Evolutionary conservation across 2,329 filamentous ascomycete species (phyloP), one percentile per base, ranked within the genome.

Genomic region (Cadophora sp.): DNA sequence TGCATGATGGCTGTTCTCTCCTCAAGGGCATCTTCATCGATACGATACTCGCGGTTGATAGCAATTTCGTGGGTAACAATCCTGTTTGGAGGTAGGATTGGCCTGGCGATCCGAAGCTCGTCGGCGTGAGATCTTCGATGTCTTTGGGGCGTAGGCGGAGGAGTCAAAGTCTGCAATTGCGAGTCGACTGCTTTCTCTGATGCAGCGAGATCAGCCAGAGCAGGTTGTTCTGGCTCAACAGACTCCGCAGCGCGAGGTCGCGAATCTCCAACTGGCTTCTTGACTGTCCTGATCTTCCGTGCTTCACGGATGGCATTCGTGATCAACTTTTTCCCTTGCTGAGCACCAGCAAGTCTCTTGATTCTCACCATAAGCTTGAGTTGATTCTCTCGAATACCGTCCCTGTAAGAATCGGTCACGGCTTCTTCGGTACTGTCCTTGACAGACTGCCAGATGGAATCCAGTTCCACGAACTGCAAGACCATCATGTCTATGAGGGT

Each of bases 401-500:
- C 86, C 43, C 89, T 87, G 75, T 94, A 95, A n/a, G 93, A 87
- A 20, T 87, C 87, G 0, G 91, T 87, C 2, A 93, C 91, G 18
- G 89, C 87, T 47, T 90, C 88, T 58, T 92, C 89, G 0, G 88
- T 91, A 62, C 89, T 89, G 73, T 93, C 89, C 77, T 93, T 94
- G 76, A 96, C 91, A 2, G 90, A 92, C 76, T 94, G 91, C 83
- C 91, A 91, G 58, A 95, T 95, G 43, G 90, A 90, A 74, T 96
- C 92, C 1, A 96, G 85, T 76, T 94, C 92, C 20, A 94, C 91
- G 77, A 95, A 94, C 71, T 93, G 91, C 74, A 92, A 85, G n/a
- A 95, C 84, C 92, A 96, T 94, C 64, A 93, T 90, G 73, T 94
- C 91, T 62, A 95, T 88, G 4, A 96, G 82, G 0, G 91, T 89